Evolutionary conservation across 1,139 yeast genomes (phyloP).

Genomic region (Yamadazyma aaseri): DNA sequence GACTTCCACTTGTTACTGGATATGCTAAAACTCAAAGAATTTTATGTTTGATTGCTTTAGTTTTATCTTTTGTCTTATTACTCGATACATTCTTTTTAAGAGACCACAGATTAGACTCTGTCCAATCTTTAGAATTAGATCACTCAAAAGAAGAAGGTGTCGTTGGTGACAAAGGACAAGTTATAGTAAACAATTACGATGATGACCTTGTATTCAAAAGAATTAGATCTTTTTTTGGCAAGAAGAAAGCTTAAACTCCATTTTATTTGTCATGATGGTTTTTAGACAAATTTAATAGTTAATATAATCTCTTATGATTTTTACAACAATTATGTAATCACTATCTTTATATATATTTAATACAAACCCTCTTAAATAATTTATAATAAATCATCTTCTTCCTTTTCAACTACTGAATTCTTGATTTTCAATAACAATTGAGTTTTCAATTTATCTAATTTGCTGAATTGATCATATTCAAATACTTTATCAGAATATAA

Average conservation of each 20-base stretch:
- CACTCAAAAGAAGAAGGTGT: conserved; percentile 24
- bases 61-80: conserved; percentile 54
- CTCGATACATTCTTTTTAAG: conserved; percentile 49
- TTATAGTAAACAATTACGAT: conserved; percentile 42
- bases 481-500: conserved; percentile 70
- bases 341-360: too few relatives aligned
- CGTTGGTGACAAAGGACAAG: conserved; percentile 30
- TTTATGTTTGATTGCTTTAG: conserved; percentile 56
- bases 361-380: too few relatives aligned
- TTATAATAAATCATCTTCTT: conserved; percentile 53
- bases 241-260: too few relatives aligned
- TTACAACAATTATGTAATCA: neutral
- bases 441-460: conserved; percentile 93
- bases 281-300: neutral
- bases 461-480: conserved; percentile 84
- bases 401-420: conserved; percentile 68
- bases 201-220: conserved; percentile 22
- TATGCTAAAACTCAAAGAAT: conserved; percentile 60
- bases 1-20: conserved; percentile 55
- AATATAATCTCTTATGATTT: conserved; percentile 1
- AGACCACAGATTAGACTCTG: conserved; percentile 48
- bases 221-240: conserved; percentile 10
- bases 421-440: conserved; percentile 79
- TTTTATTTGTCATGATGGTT: neutral
- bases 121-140: conserved; percentile 34